A percentile compares a stretch with the other conserved stretches of the same genome.
Evolutionary conservation across 2,329 filamentous ascomycete genomes (phyloP).

Genomic region (Fusarium setosum): DNA sequence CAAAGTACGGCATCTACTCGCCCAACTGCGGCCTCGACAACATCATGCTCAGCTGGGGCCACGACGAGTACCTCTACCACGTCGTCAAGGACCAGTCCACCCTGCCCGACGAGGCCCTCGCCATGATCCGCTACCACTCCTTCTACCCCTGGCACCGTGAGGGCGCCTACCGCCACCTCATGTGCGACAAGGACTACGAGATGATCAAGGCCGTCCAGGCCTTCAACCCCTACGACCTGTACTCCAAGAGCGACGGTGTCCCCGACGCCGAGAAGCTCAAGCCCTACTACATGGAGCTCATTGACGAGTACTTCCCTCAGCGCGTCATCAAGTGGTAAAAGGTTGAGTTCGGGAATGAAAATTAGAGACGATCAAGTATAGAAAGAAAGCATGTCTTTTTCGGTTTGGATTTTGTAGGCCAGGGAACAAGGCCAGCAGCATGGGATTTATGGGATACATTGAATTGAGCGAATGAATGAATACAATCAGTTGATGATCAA

Average conservation of each 20-base stretch:
- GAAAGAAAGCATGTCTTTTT: conserved; percentile 5
- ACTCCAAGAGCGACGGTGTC: conserved; percentile 89
- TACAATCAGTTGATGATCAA: conserved; percentile 12
- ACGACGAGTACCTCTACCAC: conserved; percentile 89
- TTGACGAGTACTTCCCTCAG: conserved; percentile 56
- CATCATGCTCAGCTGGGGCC: conserved; percentile 90
- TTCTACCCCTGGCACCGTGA: conserved; percentile 94
- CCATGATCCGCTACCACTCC: conserved; percentile 93
- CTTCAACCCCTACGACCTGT: conserved; percentile 92
- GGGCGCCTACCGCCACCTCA: conserved; percentile 83
- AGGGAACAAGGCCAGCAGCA: not conserved
- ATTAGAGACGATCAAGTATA: conserved; percentile 2
- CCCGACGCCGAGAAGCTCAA: conserved; percentile 83
- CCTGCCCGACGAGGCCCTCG: conserved; percentile 83
- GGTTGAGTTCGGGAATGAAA: not conserved
- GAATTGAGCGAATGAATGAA: conserved; percentile 26
- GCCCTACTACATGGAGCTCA: conserved; percentile 58
- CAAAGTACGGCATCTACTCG: conserved; percentile 82
- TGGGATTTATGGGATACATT: conserved; percentile 18
- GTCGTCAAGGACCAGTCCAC: conserved; percentile 85
- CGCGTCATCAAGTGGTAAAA: conserved; percentile 53
- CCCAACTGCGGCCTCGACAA: conserved; percentile 86
- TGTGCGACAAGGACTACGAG: conserved; percentile 82
- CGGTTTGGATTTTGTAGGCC: conserved; percentile 6
- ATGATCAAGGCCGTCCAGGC: conserved; percentile 86